Conservation (phyloP, 2,329 filamentous ascomycete species). For the Arthrobotrys sinensis region DNA sequence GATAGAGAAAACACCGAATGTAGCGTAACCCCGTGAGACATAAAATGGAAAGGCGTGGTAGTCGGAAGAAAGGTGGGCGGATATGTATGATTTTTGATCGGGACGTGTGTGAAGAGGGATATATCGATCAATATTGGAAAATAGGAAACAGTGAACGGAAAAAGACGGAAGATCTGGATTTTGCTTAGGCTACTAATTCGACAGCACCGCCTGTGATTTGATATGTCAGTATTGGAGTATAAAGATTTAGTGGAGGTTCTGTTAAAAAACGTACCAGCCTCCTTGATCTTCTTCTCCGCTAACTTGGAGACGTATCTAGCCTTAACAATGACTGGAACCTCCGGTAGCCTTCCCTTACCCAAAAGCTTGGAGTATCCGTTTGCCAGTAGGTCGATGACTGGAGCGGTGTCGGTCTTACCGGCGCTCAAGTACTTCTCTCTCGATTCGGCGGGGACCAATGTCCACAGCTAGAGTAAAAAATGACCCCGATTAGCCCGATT, state of each 20-base stretch:
- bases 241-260: background rate
- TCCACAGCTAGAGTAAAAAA: conserved; percentile 80
- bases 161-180: conserved; percentile 26
- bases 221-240: conserved; percentile 14
- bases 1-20: conserved; percentile 56
- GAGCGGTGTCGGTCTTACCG: conserved; percentile 87
- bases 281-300: conserved; percentile 99
- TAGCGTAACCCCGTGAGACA: conserved; percentile 45
- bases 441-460: conserved; percentile 91
- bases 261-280: conserved; percentile 76
- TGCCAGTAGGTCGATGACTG: conserved; percentile 96
- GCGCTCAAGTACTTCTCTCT: conserved; percentile 89
- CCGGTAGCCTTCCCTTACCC: conserved; percentile 95
- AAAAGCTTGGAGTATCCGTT: conserved; percentile 99
- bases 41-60: conserved; percentile 34
- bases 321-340: conserved; percentile 93
- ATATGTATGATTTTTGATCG: conserved; percentile 4
- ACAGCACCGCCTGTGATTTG: conserved; percentile 43
- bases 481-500: conserved; percentile 30
- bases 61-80: conserved; percentile 13
- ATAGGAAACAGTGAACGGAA: conserved; percentile 6
- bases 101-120: conserved; percentile 5
- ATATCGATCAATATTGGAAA: conserved; percentile 22
- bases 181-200: conserved; percentile 48
- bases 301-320: conserved; percentile 95